A percentile compares a stretch with the other conserved stretches of the same genome.
Conservation (phyloP, 2,329 filamentous ascomycete species). For the Sclerotiophoma versabilis region DNA sequence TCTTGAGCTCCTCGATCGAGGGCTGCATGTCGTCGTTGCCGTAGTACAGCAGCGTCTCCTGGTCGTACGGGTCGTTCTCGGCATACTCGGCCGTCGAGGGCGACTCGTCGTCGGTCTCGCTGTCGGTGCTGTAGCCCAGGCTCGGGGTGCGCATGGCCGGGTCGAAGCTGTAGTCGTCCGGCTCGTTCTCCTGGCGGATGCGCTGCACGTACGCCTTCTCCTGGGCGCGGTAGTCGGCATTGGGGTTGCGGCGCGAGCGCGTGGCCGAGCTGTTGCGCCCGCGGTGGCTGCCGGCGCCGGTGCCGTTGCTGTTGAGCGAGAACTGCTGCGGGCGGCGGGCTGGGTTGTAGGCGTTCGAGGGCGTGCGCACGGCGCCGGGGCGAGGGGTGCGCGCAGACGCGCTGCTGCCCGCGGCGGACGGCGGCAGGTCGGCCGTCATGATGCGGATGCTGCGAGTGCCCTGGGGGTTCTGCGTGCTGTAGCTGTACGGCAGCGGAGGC, state of each 20-base stretch:
- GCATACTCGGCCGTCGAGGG: constrained; percentile 83
- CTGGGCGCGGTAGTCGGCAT: constrained; percentile 79
- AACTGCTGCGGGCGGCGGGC: constrained; percentile 58
- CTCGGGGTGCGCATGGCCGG: constrained; percentile 72
- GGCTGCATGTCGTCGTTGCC: constrained; percentile 89
- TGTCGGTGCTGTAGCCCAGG: constrained; percentile 73
- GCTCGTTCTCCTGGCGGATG: constrained; percentile 76
- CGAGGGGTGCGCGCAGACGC: constrained; percentile 37
- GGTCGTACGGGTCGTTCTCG: constrained; percentile 84
- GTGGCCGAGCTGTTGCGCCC: constrained; percentile 65
- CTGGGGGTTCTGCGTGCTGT: constrained; percentile 36
- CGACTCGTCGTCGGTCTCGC: constrained; percentile 89
- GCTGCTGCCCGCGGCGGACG: constrained; percentile 31
- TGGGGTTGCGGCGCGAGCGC: constrained; percentile 67
- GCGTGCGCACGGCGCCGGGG: constrained; percentile 55
- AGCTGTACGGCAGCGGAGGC: constrained; percentile 21
- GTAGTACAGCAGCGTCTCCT: constrained; percentile 92
- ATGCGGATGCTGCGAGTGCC: constrained; percentile 35
- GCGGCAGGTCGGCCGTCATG: constrained; percentile 37
- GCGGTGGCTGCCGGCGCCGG: constrained; percentile 50
- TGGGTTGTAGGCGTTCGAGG: constrained; percentile 59
- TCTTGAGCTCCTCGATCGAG: constrained; percentile 86
- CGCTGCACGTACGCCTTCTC: constrained; percentile 95
- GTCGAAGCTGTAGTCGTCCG: constrained; percentile 71
- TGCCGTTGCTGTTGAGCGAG: constrained; percentile 52